Evolutionary conservation across 1,284 basidiomycete species (phyloP), one percentile per base, ranked within the genome.

Genomic region (Tilletia setariae): DNA sequence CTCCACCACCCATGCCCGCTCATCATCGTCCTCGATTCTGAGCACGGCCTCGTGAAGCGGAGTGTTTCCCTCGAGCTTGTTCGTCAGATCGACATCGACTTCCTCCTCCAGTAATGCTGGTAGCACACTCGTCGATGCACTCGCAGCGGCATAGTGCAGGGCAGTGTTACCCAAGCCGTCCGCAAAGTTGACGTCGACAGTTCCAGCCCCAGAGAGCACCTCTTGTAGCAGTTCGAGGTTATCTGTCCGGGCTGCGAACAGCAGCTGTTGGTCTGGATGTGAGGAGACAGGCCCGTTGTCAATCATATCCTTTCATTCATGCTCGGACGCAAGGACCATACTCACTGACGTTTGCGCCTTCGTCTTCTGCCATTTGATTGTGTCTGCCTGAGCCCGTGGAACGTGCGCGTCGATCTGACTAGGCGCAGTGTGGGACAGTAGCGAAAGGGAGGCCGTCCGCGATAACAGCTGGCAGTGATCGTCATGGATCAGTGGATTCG

Each of bases 31-130:
- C 71, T 88, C 85, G 67, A 90, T 84, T 68, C 84, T 83, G 19
- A 91, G 85, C 35, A 40, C 35, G 0, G 92, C 92, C 21, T 92
- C 86, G 81, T 94, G 93, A 11, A 95, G 85, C 1, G 93, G 92
- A 0, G 93, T 94, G 44, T 90, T 88, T 9, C 87, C 87, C 47
- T 90, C 88, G 40, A 91, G 83, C 23, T 87, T 86, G 82, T 94
- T 94, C 76, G 88, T 86, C 21, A 89, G 87, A 80, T 94, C 92
- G 65, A 94, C 91, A 78, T 94, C 91, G 83, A 92, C 93, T 13
- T 79, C 79, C 59, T 79, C 72, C 44, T 81, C 72, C 32, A 81
- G 76, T 56, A 82, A 72, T 62, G 72, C 71, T 15, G 75, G 76
- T 13, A 81, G 66, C 0, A 81, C 78, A 43, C 71, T 64, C 13